Evolutionary conservation across 441 rosid species (phyloP).

Genomic region (Populus hybrid): DNA sequence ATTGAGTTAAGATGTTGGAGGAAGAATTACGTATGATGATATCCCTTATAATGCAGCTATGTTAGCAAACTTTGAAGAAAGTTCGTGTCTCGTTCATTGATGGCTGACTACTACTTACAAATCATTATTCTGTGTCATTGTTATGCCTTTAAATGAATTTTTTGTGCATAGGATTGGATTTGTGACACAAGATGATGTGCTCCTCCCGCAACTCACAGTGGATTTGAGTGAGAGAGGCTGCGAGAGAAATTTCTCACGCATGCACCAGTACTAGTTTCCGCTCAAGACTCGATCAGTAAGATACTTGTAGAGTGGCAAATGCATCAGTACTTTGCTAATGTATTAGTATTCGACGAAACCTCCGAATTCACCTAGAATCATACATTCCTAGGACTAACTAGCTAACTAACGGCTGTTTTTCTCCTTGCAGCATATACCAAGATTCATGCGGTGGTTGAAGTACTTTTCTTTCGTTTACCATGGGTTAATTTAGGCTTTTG

Average conservation of each 20-base stretch:
- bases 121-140: background rate
- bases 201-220: conserved; percentile 85
- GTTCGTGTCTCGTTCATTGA: background rate
- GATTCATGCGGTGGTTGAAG: conserved; percentile 84
- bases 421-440: conserved; percentile 76
- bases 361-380: too few relatives aligned
- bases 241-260: too few relatives aligned
- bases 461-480: conserved; percentile 83
- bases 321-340: too few relatives aligned
- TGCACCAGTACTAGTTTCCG: too few relatives aligned
- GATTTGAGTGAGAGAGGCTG: conserved; percentile 20
- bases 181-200: conserved; percentile 89
- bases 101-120: background rate
- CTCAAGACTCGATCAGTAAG: too few relatives aligned
- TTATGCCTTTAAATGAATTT: background rate
- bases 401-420: background rate
- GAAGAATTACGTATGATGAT: conserved; percentile 77
- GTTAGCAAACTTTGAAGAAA: conserved; percentile 23
- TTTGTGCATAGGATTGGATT: conserved; percentile 67
- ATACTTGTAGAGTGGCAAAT: too few relatives aligned
- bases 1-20: conserved; percentile 60
- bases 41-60: conserved; percentile 63
- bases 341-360: too few relatives aligned
- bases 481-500: conserved; percentile 67
- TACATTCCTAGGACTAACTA: too few relatives aligned